These are phyloP conservation scores for Claviceps digitariae DNA, from an alignment of 2,329 filamentous ascomycete genomes.

Conservation along the genomic window DNA sequence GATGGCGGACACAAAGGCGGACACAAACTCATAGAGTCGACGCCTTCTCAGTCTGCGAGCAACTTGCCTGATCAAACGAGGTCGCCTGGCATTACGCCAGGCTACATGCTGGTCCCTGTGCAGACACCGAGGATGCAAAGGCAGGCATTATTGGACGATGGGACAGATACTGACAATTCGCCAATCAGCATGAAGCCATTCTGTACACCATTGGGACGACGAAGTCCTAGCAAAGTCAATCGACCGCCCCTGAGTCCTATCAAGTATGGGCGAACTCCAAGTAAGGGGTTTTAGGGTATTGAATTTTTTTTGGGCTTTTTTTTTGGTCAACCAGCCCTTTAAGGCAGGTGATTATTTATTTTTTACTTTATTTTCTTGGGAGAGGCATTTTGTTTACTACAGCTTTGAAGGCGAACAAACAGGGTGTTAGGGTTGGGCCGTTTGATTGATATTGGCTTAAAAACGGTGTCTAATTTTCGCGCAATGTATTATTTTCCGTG, in stretches of 20 bases:
- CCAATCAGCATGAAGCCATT: slow-evolving; percentile 30
- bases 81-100: slow-evolving; percentile 22
- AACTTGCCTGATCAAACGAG: slow-evolving; percentile 11
- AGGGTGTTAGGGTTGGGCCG: not conserved
- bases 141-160: slow-evolving; percentile 29
- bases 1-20: slow-evolving; percentile 3
- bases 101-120: slow-evolving; percentile 37
- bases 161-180: slow-evolving; percentile 38
- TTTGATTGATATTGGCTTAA: not conserved
- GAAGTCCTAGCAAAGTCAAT: slow-evolving; percentile 37
- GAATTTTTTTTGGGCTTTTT: not conserved
- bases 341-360: not conserved
- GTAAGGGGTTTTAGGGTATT: slow-evolving; percentile 17
- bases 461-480: not conserved
- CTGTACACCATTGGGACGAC: slow-evolving; percentile 31
- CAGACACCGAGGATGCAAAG: slow-evolving; percentile 33
- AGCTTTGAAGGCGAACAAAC: not conserved
- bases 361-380: not conserved
- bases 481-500: not conserved
- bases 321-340: not conserved
- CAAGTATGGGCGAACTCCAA: slow-evolving; percentile 28
- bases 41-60: slow-evolving; percentile 7
- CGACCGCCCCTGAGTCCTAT: slow-evolving; percentile 33
- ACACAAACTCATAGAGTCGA: slow-evolving; percentile 1
- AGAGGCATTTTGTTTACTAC: not conserved